Evolutionary conservation across 2,329 filamentous ascomycete genomes (phyloP), one percentile per base, ranked within the genome.

Genomic region (Drechslerella coelobrocha): DNA sequence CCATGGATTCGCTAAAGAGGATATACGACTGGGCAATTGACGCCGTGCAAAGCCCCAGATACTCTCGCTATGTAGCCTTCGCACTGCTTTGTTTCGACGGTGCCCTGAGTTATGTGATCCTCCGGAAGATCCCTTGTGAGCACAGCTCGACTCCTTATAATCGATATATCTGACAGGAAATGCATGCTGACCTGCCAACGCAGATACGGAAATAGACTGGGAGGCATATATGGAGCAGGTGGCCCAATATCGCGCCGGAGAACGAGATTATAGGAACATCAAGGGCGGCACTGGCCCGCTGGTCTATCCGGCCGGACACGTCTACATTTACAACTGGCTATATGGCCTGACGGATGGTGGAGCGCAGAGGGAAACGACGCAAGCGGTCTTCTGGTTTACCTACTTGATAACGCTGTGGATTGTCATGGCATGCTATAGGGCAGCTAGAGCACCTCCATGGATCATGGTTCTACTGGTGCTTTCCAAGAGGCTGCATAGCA

Each of bases 161-260:
- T 14, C 12, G 34, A 39, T 39, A 14, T 2, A 45, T 27, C 31
- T 68, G 19, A 52, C 39, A 14, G 21, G 24, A 43, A 23, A 21
- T 6, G 7, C 17, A 43, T 50, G 21, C 45, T 60, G 19, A 60
- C 43, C 12, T 8, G n/a, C 21, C 23, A 27, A n/a, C 21, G 45
- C 74, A 90, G 94, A 99, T 78, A 99, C 94, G 45, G 94, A 99
- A 79, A 99, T 99, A 77, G 94, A 99, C 80, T 99, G 93, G 93
- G 85, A 84, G 68, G 91, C 94, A 0, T 99, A 99, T 79, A 97
- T 99, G 92, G 85, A 97, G 78, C 94, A 99, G 77, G 84, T 97
- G 47, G 81, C 84, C 41, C 87, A 92, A 75, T 94, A 89, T 77
- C 81, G 92, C 48, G 83, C 85, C 17, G 94, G 94, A 76, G 92